Conservation (phyloP, 225 moss, liverwort and hornwort species). For the Pleurozium schreberi region DNA sequence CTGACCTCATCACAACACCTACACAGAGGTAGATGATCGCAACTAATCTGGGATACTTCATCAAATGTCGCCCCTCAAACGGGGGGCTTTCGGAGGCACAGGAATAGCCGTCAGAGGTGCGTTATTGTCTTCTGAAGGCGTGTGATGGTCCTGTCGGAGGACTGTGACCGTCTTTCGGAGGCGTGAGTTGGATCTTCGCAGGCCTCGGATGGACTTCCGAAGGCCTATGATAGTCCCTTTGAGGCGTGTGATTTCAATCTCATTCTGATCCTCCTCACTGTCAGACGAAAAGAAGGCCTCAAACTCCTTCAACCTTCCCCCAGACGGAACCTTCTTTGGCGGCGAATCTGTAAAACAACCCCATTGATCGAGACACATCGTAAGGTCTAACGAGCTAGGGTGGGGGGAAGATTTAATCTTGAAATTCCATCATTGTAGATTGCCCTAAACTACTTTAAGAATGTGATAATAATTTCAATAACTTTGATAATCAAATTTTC, state of each 20-base stretch:
- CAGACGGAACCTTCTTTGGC: not conserved
- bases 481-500: not conserved
- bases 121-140: not conserved
- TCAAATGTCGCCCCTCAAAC: conserved; percentile 27
- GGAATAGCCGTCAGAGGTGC: not conserved
- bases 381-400: too few species aligned
- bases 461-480: not conserved
- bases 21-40: not conserved
- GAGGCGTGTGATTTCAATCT: conserved; percentile 1
- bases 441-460: rapidly evolving
- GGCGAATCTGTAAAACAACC: not conserved
- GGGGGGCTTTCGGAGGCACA: conserved; percentile 14
- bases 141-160: conserved; percentile 12
- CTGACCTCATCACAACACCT: not conserved
- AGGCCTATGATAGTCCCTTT: not conserved
- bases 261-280: conserved; percentile 7
- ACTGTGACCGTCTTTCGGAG: conserved; percentile 8
- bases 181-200: conserved; percentile 5
- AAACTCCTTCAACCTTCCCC: conserved; percentile 25
- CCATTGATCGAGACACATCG: not conserved
- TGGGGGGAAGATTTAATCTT: rapidly evolving
- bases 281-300: conserved; percentile 9
- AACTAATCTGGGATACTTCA: not conserved
- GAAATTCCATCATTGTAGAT: not conserved
- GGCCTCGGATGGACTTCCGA: not conserved